These are phyloP conservation scores for Huntiella savannae DNA, from an alignment of 2,329 filamentous ascomycete species.

Conservation along the genomic window DNA sequence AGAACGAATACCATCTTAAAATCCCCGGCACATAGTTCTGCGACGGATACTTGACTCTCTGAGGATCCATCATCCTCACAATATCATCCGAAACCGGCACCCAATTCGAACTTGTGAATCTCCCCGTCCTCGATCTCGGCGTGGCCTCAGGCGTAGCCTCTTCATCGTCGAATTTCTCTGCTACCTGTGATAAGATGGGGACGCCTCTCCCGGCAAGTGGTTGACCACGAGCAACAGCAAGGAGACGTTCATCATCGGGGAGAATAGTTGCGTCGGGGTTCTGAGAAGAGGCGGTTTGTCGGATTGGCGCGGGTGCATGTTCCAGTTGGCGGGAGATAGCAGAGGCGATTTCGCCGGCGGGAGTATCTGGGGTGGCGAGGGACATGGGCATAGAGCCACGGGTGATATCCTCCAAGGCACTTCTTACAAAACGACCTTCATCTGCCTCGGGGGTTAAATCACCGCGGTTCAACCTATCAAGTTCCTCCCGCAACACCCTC, in stretches of 20 bases:
- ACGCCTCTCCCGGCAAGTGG: not conserved
- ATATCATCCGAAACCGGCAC: slow-evolving; percentile 19
- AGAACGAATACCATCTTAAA: slow-evolving; percentile 46
- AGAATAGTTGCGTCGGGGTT: not conserved
- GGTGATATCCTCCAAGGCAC: slow-evolving; percentile 75
- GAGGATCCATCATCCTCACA: slow-evolving; percentile 20
- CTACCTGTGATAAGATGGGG: not conserved
- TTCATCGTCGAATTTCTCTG: not conserved
- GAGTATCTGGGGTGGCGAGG: not conserved
- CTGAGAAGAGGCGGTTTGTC: not conserved
- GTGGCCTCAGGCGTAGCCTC: not conserved
- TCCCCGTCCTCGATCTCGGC: slow-evolving; percentile 1
- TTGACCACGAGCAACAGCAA: not conserved
- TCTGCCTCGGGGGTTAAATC: slow-evolving; percentile 59
- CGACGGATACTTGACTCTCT: slow-evolving; percentile 23
- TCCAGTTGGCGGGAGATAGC: slow-evolving; percentile 5
- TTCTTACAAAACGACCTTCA: slow-evolving; percentile 72
- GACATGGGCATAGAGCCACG: slow-evolving; percentile 32
- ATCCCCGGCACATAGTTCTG: slow-evolving; percentile 55
- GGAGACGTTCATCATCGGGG: not conserved
- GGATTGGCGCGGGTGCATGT: not conserved
- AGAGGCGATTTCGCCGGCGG: not conserved
- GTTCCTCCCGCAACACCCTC: not conserved
- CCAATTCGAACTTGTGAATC: slow-evolving; percentile 14
- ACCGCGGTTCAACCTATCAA: slow-evolving; percentile 15